Evolutionary conservation across 257 asterid species (phyloP), one percentile per base, ranked within the genome.

Genomic region (Echium plantagineum): DNA sequence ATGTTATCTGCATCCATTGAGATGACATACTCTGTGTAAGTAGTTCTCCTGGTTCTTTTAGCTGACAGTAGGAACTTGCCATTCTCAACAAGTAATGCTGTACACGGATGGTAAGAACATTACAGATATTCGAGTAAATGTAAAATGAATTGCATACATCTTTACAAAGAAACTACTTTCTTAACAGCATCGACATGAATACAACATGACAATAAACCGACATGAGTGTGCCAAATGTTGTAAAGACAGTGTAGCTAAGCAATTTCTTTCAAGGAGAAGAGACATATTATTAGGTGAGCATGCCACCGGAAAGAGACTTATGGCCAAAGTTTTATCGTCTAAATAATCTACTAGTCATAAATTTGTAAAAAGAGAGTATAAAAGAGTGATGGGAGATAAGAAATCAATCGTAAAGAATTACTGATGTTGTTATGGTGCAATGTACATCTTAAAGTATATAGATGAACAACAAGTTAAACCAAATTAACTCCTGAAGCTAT

Each of bases 1-100:
- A 53, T 53, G 57, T n/a, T 53, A 53, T 18, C 21, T 1, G 57
- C 24, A 53, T 53, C 26, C 57, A 21, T 53, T 53, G 57, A 53
- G 57, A 53, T 18, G 13, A n/a, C 57, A 53, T 17, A 53, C 57
- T 53, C 57, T n/a, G 57, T 53, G 57, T 12, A 53, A 53, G 57
- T 53, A 53, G 57, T 17, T 53, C 57, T 53, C 26, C 57, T 18
- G 6, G 26, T 53, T 21, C 26, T 18, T 10, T 53, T 53, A n/a
- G 57, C 57, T 0, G 57, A 53, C 24, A 53, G 57, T 21, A 53
- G 21, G 26, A 53, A 53, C 15, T 18, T 53, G 4, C 57, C 57
- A 17, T 53, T 53, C 26, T 53, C 57, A 18, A 53, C 26, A 7
- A 9, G 57, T 53, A 53, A 53, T n/a, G 57, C 57, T 53, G 26